Evolutionary conservation across 768 basidiomycete genomes (phyloP).

Genomic region (Boletellus ananas): DNA sequence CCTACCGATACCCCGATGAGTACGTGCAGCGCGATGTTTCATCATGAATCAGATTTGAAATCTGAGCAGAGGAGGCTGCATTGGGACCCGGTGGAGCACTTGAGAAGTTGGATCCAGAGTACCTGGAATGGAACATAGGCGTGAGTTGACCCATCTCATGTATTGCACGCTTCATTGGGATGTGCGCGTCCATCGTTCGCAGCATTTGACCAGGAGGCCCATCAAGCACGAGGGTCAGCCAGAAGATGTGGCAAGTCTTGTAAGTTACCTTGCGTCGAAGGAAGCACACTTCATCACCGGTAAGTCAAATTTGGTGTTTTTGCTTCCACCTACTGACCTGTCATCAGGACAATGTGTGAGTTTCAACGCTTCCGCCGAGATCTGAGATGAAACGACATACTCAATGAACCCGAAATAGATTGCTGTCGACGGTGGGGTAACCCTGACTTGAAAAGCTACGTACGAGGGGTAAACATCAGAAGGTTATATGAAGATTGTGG

Average conservation of each 20-base stretch:
- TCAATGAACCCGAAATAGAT: background rate
- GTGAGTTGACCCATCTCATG: conserved; percentile 2
- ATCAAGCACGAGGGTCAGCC: conserved; percentile 22
- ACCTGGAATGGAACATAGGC: background rate
- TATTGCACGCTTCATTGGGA: background rate
- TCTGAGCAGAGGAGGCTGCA: background rate
- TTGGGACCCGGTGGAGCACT: background rate
- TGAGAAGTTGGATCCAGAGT: background rate
- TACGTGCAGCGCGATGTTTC: conserved; percentile 10
- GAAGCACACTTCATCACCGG: conserved; percentile 25
- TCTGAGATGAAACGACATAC: background rate
- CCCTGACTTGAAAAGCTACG: background rate
- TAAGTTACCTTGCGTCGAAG: conserved; percentile 36
- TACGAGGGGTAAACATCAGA: too few relatives aligned
- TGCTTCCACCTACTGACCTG: background rate
- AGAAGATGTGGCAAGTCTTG: conserved; percentile 34
- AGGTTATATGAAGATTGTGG: too few relatives aligned
- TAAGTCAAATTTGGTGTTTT: background rate
- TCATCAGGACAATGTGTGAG: background rate
- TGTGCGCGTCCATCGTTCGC: background rate
- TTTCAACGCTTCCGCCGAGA: background rate
- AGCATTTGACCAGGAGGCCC: background rate
- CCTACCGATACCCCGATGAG: conserved; percentile 29
- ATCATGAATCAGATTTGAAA: background rate
- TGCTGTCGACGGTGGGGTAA: background rate